Evolutionary conservation across 2,329 filamentous ascomycete species (phyloP), one percentile per base, ranked within the genome.

Genomic region (Cytospora paraplurivora): DNA sequence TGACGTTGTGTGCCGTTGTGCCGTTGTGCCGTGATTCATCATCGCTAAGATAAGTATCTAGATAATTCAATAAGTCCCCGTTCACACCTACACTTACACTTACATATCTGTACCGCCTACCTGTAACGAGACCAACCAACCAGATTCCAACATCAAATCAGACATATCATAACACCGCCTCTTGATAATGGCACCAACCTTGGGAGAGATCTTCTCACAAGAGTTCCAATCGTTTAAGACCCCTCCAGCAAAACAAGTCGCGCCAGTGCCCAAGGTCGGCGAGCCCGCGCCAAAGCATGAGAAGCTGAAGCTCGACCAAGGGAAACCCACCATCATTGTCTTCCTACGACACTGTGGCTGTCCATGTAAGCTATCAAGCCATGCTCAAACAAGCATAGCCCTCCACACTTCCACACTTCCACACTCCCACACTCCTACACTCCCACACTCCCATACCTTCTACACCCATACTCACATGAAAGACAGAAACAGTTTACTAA

Each of bases 291-390:
- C 88, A 1, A 78, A 77, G 7, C 80, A 83, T 34, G 68, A 78
- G 33, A 78, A 80, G 64, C 76, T 91, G 7, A 71, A 72, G 8
- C 74, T 89, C n/a, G 81, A 83, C 1, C 74, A 78, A 50, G 76
- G 77, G 32, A 85, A 83, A 69, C 85, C 86, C 0, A 84, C 82
- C 0, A 72, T 92, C 1, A 75, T 92, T 21, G 81, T 85, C 17
- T 92, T 92, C 70, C 79, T 92, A 7, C 81, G 89, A 38, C 88
- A 92, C 72, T 92, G 88, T 72, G 89, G 89, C 38, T 91, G 88
- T 76, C 89, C 89, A 12, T 91, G 89, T 89, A 81, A 72, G 82
- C 74, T 33, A 19, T 37, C n/a, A n/a, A n/a, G n/a, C n/a, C n/a
- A n/a, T n/a, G n/a, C n/a, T n/a, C n/a, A n/a, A n/a, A n/a, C n/a